phyloP scores from a whole-genome alignment of 305 asterid genomes.

The Fraxinus xanthoxyloides region DNA sequence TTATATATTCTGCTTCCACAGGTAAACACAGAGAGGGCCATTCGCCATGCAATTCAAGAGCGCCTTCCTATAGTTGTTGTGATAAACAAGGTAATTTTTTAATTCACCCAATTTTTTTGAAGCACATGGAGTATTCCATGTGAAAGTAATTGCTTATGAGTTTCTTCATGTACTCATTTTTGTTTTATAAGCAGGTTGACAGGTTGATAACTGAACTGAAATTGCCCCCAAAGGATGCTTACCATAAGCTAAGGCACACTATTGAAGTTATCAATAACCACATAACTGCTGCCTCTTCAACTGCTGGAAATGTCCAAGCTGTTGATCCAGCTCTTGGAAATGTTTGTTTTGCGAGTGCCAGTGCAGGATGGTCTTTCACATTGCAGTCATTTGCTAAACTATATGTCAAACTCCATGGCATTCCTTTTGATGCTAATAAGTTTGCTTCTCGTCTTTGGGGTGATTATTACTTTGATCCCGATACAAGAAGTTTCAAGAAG shows the following conservation, averaged over 20 bases:
- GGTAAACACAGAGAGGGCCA: slow-evolving; percentile 98
- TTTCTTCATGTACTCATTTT: slow-evolving; percentile 14
- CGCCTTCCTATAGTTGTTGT: slow-evolving; percentile 88
- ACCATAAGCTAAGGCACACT: slow-evolving; percentile 86
- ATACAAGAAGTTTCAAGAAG: slow-evolving; percentile 75
- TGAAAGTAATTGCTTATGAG: neutral
- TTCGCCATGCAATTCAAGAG: slow-evolving; percentile 93
- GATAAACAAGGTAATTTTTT: slow-evolving; percentile 76
- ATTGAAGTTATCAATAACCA: slow-evolving; percentile 84
- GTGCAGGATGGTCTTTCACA: slow-evolving; percentile 97
- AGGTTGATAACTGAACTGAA: slow-evolving; percentile 87
- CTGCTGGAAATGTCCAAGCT: slow-evolving; percentile 84
- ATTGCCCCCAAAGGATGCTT: slow-evolving; percentile 96
- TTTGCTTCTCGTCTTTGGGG: slow-evolving; percentile 97
- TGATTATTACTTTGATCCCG: slow-evolving; percentile 77
- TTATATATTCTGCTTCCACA: slow-evolving; percentile 24
- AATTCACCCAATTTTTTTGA: neutral
- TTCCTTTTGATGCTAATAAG: slow-evolving; percentile 87
- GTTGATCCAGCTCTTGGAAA: slow-evolving; percentile 85
- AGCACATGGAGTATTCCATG: neutral
- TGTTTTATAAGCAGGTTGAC: slow-evolving; percentile 59
- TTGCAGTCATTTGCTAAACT: slow-evolving; percentile 92
- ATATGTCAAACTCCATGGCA: slow-evolving; percentile 88
- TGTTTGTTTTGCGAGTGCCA: slow-evolving; percentile 93
- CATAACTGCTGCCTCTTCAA: slow-evolving; percentile 82